Evolutionary conservation across 2,329 filamentous ascomycete genomes (phyloP), one percentile per base, ranked within the genome.

Genomic region (Westerdykella ornata): DNA sequence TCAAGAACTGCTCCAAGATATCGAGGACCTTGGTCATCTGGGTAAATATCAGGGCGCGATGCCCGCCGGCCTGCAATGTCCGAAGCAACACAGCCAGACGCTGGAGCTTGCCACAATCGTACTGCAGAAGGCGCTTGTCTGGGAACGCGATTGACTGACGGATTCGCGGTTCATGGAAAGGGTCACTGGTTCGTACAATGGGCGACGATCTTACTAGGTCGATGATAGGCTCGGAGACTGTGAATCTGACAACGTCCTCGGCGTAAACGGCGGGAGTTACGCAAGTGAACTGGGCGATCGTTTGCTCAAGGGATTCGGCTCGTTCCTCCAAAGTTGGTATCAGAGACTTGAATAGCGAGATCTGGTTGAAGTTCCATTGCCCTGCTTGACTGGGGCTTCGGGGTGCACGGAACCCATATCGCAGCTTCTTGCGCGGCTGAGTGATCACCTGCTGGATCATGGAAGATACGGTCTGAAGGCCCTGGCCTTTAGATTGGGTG

Each of bases 11-110:
- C 65, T 99, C 92, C 2, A 99, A 75, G 41, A 99, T 94, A 63
- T 99, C 90, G 14, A 99, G 76, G 35, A 97, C 92, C 64, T 94
- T 95, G 35, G 92, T 97, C 92, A 99, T 98, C 60, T 99, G 92
- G 0, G 94, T 97, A 67, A 99, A 99, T 62, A 99, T 98, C 38
- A 99, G 74, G 8, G 88, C 92, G 6, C 94, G 86, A 59, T 97
- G 92, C 1, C 89, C 88, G 30, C 88, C 88, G 2, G 85, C 80
- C 67, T 97, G 89, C 6, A 98, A 75, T 47, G 85, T 82, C 8
- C 92, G 84, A 12, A 98, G 76, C 2, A 98, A 76, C 46, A 82
- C 82, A 57, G 94, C 92, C 13, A 98, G 76, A 14, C 84, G 82
- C 59, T 98, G 92, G 3, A 98, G 77, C 66, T 98, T 98, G 53